A percentile compares a stretch with the other conserved stretches of the same genome.
Evolutionary conservation across 805 yeast species (phyloP).

Genomic region (Pichia rugopelliculosa): DNA sequence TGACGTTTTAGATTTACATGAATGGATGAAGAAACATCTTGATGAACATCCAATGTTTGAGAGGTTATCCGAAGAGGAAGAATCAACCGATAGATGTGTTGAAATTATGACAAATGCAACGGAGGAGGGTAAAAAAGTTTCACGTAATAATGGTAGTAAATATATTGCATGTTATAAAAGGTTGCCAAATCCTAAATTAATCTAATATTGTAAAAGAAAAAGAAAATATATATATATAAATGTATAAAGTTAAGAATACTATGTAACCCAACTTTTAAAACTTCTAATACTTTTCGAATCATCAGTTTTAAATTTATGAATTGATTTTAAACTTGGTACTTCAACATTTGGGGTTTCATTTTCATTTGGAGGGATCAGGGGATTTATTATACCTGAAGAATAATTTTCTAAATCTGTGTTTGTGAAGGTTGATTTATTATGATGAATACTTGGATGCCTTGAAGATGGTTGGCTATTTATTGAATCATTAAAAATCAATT

Average conservation of each 20-base stretch:
- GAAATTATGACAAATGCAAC: conserved; percentile 85
- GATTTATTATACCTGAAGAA: not conserved
- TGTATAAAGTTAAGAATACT: not conserved
- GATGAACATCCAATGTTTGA: conserved; percentile 88
- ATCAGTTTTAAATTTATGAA: conserved; percentile 29
- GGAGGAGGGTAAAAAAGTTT: conserved; percentile 96
- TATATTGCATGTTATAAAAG: conserved; percentile 83
- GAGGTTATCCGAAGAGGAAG: conserved; percentile 75
- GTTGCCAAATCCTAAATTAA: conserved; percentile 47
- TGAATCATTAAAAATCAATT: conserved; percentile 60
- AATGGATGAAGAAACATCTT: conserved; percentile 93
- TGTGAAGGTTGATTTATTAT: too few species aligned
- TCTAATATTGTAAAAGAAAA: not conserved
- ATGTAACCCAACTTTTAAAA: conserved; percentile 25
- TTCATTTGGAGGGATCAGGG: not conserved
- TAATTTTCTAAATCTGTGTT: not conserved
- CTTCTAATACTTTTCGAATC: conserved; percentile 30
- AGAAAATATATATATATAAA: not conserved
- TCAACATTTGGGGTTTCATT: conserved; percentile 21
- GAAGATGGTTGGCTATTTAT: conserved; percentile 16
- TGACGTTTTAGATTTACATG: conserved; percentile 86
- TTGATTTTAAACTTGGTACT: conserved; percentile 31
- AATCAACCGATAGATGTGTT: conserved; percentile 72
- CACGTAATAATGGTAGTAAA: conserved; percentile 80
- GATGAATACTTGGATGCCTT: not conserved